phyloP scores from a whole-genome alignment of 1,284 basidiomycete genomes.

The Athelia sp. region DNA sequence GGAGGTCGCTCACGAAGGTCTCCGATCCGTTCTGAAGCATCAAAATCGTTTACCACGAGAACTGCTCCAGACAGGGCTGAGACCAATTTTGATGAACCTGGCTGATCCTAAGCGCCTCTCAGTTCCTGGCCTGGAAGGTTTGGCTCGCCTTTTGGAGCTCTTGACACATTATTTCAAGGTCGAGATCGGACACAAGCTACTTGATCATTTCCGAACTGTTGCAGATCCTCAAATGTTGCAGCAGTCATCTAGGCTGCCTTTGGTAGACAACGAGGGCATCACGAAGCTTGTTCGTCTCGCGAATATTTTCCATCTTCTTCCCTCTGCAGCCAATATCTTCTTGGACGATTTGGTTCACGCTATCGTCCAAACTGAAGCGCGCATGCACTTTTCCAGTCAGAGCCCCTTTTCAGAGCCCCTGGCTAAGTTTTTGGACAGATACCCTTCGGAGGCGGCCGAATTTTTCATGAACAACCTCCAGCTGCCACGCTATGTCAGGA shows the following conservation, averaged over 20 bases:
- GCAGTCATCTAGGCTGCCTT: constrained; percentile 71
- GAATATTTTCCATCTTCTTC: constrained; percentile 96
- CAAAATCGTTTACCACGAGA: constrained; percentile 95
- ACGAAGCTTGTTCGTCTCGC: constrained; percentile 91
- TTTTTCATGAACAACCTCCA: constrained; percentile 82
- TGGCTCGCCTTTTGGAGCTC: constrained; percentile 92
- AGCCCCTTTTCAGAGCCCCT: constrained; percentile 95
- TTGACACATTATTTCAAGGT: constrained; percentile 99
- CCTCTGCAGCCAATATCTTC: constrained; percentile 91
- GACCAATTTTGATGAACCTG: constrained; percentile 97
- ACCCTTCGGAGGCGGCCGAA: constrained; percentile 80
- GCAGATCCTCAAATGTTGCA: constrained; percentile 84
- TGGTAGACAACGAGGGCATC: constrained; percentile 88
- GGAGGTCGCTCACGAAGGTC: constrained; percentile 91
- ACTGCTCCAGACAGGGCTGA: constrained; percentile 89
- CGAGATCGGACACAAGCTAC: constrained; percentile 95
- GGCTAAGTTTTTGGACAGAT: constrained; percentile 88
- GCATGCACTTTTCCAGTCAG: constrained; percentile 84
- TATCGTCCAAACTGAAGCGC: constrained; percentile 91
- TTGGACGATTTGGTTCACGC: constrained; percentile 82
- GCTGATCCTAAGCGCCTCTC: constrained; percentile 95
- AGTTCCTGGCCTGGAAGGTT: constrained; percentile 91
- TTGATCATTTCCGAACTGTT: constrained; percentile 92
- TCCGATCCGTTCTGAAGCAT: constrained; percentile 85
- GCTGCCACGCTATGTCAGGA: constrained; percentile 72